Evolutionary conservation across 2,329 filamentous ascomycete species (phyloP).

Genomic region (Lecanicillium sp.): DNA sequence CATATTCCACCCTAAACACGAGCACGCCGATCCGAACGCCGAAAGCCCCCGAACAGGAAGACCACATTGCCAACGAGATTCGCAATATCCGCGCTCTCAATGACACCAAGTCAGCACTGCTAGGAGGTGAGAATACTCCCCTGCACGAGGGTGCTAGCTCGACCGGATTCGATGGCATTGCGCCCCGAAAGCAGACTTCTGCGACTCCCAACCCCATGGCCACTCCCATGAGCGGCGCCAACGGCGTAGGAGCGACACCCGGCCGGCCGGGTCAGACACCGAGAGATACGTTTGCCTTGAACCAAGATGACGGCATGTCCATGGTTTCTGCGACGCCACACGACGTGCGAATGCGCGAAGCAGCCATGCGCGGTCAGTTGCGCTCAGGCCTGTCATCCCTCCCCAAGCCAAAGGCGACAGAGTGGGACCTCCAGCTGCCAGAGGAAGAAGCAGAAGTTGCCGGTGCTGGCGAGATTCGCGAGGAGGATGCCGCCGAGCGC

Average conservation of each 20-base stretch:
- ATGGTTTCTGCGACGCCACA: slow-evolving; percentile 67
- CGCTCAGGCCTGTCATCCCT: slow-evolving; percentile 69
- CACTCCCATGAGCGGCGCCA: slow-evolving; percentile 66
- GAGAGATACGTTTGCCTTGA: slow-evolving; percentile 79
- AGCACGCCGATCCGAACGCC: slow-evolving; percentile 88
- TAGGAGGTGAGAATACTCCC: slow-evolving; percentile 90
- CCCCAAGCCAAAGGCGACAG: slow-evolving; percentile 85
- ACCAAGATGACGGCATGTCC: slow-evolving; percentile 61
- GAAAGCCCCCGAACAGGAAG: slow-evolving; percentile 83
- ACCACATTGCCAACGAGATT: slow-evolving; percentile 94
- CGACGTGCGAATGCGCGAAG: slow-evolving; percentile 65
- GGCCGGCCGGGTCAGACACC: slow-evolving; percentile 71
- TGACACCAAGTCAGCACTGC: slow-evolving; percentile 84
- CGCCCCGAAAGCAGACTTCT: slow-evolving; percentile 70
- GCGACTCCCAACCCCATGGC: slow-evolving; percentile 95
- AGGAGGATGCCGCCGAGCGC: slow-evolving; percentile 59
- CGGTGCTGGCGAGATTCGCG: slow-evolving; percentile 38
- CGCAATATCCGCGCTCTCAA: slow-evolving; percentile 87
- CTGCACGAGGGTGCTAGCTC: slow-evolving; percentile 74
- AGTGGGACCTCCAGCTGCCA: slow-evolving; percentile 90
- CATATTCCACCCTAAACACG: slow-evolving; percentile 75
- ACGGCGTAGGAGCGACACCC: slow-evolving; percentile 62
- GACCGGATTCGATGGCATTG: slow-evolving; percentile 80
- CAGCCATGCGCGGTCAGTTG: slow-evolving; percentile 60
- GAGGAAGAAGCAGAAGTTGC: slow-evolving; percentile 64